Evolutionary conservation across 2,329 filamentous ascomycete species (phyloP).

Genomic region (Aureobasidium pullulans): DNA sequence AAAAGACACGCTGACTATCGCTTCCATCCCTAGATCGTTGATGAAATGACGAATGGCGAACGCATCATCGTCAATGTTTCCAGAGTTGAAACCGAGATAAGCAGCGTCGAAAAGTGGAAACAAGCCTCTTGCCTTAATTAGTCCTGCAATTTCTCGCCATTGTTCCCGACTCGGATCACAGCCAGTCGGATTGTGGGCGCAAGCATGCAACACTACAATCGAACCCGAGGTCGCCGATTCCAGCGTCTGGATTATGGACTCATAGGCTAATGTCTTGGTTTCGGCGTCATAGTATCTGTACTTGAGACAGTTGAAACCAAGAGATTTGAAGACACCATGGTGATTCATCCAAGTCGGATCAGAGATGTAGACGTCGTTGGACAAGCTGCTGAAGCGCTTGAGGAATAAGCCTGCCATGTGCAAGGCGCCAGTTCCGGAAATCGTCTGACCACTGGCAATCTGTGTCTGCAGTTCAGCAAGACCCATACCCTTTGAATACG

Average conservation of each 20-base stretch:
- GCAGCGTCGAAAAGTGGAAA: constrained; percentile 31
- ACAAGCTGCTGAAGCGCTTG: constrained; percentile 19
- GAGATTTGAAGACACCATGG: constrained; percentile 28
- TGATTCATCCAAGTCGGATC: constrained; percentile 40
- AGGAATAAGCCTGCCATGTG: constrained; percentile 30
- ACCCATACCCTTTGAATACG: no score
- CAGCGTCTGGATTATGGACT: constrained; percentile 81
- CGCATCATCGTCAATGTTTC: constrained; percentile 26
- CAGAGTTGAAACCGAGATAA: constrained; percentile 29
- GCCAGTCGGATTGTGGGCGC: constrained; percentile 39
- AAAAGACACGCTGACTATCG: constrained; percentile 45
- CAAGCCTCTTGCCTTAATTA: constrained; percentile 19
- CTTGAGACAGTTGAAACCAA: constrained; percentile 28
- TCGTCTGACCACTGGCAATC: constrained; percentile 29
- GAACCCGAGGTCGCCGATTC: constrained; percentile 58
- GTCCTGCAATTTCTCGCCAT: constrained; percentile 25
- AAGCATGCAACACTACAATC: constrained; percentile 34
- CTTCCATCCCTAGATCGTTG: constrained; percentile 36
- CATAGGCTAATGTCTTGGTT: constrained; percentile 86
- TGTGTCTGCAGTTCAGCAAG: neutral
- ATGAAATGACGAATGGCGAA: constrained; percentile 28
- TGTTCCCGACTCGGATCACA: constrained; percentile 32
- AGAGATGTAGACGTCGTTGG: constrained; percentile 31
- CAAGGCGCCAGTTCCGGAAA: constrained; percentile 38
- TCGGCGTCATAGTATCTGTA: constrained; percentile 36